Evolutionary conservation across 2,329 filamentous ascomycete genomes (phyloP), one percentile per base, ranked within the genome.

Genomic region (Epichloe gansuensis): DNA sequence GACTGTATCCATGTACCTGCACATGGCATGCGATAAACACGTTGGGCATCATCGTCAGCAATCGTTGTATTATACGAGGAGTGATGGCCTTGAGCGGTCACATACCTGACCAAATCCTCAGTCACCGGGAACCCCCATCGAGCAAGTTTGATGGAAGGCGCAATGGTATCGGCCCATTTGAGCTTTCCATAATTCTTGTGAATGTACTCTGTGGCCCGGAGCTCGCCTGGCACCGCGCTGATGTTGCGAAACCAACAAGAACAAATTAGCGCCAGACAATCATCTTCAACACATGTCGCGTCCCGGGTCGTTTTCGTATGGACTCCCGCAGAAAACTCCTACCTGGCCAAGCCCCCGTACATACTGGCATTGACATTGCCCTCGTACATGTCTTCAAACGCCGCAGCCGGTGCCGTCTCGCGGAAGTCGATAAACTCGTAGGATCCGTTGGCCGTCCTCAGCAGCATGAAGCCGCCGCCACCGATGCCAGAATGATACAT

Each of bases 391-490:
- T 89, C 78, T 65, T 91, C 74, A 56, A 77, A 86, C 0, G 88
- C 83, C 1, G 87, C 86, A 0, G 83, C 86, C 1, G 90, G 89
- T 0, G 90, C 90, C 0, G 81, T 88, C 67, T 95, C 90, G 15
- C 90, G 77, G 65, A 93, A 95, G 65, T 95, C 89, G 58, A 95
- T 81, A 58, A 82, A 86, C 60, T 94, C 88, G 62, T 88, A 91
- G 8, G 71, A 69, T 5, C 84, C 84, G 56, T 86, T 77, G 5
- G 76, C 67, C 2, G 74, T 69, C 55, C 83, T 76, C n/a, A 91
- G 75, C 2, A 90, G 72, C 76, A 86, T 80, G 67, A 93, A 93
- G 1, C 88, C 88, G 13, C 88, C 88, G 3, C 88, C 88, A 5
- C 85, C 86, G 53, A 91, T 80, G 4, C 87, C 87, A 58, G 69